Percentiles rank a stretch among this genome's conserved stretches.
These are phyloP conservation scores for Hericium alpestre DNA, from an alignment of 768 basidiomycete genomes.

Conservation along the genomic window DNA sequence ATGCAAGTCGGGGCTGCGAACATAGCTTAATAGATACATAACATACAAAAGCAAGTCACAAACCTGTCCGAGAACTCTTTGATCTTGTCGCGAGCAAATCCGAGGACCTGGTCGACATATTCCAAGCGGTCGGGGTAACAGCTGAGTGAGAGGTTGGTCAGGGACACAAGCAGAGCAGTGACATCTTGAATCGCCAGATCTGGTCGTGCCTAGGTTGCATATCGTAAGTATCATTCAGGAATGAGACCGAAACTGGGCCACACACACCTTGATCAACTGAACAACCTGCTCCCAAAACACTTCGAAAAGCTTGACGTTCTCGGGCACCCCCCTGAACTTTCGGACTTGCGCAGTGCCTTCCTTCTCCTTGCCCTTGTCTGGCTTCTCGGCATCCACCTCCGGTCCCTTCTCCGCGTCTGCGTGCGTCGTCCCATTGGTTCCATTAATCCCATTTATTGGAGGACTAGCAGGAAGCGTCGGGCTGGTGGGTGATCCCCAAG, in stretches of 20 bases:
- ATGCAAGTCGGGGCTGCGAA: slow-evolving; percentile 72
- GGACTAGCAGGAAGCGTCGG: slow-evolving; percentile 11
- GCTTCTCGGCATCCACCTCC: slow-evolving; percentile 19
- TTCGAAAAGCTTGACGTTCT: slow-evolving; percentile 91
- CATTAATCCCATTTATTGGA: slow-evolving; percentile 2
- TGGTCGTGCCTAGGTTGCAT: slow-evolving; percentile 66
- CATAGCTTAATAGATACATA: slow-evolving; percentile 1
- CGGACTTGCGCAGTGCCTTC: slow-evolving; percentile 35
- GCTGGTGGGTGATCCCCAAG: slow-evolving; percentile 19
- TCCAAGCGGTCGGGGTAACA: slow-evolving; percentile 96
- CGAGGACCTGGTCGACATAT: slow-evolving; percentile 93
- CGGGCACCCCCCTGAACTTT: slow-evolving; percentile 93
- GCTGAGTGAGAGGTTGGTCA: slow-evolving; percentile 89
- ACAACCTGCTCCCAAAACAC: slow-evolving; percentile 99
- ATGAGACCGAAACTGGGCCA: neutral
- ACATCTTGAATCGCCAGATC: slow-evolving; percentile 96
- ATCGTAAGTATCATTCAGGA: slow-evolving; percentile 3
- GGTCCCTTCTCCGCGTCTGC: neutral
- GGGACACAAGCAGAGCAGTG: slow-evolving; percentile 88
- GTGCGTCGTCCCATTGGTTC: slow-evolving; percentile 4
- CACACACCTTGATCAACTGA: slow-evolving; percentile 81
- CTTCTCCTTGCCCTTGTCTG: slow-evolving; percentile 50
- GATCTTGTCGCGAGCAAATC: slow-evolving; percentile 79
- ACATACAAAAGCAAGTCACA: slow-evolving; percentile 1
- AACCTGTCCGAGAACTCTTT: slow-evolving; percentile 77